Conservation (phyloP, 2,329 filamentous ascomycete species). For the Arachnomyces sp. region DNA sequence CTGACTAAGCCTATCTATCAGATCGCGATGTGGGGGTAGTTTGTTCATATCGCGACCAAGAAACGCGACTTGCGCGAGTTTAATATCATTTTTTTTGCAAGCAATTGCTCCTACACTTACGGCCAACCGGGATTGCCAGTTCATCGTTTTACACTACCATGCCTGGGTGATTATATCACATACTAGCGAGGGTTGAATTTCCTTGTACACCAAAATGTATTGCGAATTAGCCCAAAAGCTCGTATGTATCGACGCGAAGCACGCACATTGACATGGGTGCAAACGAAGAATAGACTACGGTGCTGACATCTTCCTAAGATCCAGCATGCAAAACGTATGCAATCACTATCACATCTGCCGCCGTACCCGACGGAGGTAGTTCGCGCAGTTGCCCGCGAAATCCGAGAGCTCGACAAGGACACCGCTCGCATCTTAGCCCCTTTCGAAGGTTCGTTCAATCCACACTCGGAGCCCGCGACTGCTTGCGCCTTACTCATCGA, state of each 20-base stretch:
- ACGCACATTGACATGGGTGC: background rate
- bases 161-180: too few relatives aligned
- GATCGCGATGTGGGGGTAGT: too few relatives aligned
- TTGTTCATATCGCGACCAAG: too few relatives aligned
- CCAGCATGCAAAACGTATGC: constrained; percentile 90
- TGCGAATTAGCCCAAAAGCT: background rate
- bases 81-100: too few relatives aligned
- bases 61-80: too few relatives aligned
- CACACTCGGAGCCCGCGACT: constrained; percentile 69
- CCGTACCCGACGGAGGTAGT: constrained; percentile 90
- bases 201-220: background rate
- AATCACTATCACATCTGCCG: constrained; percentile 76
- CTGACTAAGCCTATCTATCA: too few relatives aligned
- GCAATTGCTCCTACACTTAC: too few relatives aligned
- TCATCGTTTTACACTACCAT: too few relatives aligned
- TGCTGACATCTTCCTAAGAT: constrained; percentile 49
- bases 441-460: constrained; percentile 79
- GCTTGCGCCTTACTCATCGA: constrained; percentile 87
- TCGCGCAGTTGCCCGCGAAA: constrained; percentile 78
- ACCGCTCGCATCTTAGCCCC: constrained; percentile 70
- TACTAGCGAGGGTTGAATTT: background rate
- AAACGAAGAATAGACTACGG: too few relatives aligned
- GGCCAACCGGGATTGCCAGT: too few relatives aligned
- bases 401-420: constrained; percentile 86
- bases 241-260: background rate